Evolutionary conservation across 2,329 filamentous ascomycete species (phyloP).

Genomic region (Beauveria bassiana): DNA sequence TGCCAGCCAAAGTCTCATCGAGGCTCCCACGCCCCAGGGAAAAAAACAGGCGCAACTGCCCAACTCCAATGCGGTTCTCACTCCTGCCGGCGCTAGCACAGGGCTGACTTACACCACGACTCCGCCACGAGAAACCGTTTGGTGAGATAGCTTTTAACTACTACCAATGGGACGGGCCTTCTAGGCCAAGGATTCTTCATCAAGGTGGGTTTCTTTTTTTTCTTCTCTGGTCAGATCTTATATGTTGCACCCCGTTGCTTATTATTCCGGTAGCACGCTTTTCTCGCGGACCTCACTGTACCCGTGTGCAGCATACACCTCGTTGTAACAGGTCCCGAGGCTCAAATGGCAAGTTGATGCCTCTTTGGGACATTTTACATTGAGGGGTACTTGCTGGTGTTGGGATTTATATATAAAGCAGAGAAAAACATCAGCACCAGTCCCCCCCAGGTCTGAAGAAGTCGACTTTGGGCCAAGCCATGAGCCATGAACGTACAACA

Average conservation of each 20-base stretch:
- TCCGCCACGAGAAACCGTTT: background rate
- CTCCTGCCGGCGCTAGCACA: background rate
- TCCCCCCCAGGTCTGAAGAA: background rate
- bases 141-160: background rate
- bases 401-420: background rate
- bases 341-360: conserved; percentile 1
- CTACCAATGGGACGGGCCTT: background rate
- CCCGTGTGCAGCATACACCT: background rate
- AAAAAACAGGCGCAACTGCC: background rate
- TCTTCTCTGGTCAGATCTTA: background rate
- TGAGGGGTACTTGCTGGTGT: background rate
- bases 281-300: background rate
- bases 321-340: background rate
- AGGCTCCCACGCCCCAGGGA: background rate
- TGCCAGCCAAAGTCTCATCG: background rate
- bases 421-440: background rate
- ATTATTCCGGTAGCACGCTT: background rate
- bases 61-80: background rate
- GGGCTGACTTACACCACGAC: background rate
- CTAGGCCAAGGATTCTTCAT: background rate
- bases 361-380: background rate
- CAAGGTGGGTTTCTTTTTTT: background rate
- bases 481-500: conserved; percentile 7
- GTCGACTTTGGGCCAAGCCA: background rate
- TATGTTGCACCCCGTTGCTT: background rate